Base-by-base conservation (phyloP, 148 eudicot genomes). In the Polygonum aviculare region DNA sequence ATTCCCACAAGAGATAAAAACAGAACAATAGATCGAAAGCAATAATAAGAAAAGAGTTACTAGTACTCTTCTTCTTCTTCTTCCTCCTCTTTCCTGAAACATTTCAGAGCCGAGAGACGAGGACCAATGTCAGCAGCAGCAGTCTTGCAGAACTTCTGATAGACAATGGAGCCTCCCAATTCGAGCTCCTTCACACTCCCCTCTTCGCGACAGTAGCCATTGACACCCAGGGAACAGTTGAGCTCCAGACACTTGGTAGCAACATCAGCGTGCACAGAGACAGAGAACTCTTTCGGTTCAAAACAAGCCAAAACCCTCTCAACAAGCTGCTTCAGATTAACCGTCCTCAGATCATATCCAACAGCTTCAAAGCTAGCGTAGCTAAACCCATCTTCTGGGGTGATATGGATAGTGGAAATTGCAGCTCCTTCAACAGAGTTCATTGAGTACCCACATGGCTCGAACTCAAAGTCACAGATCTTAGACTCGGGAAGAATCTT, bases 311-410 rank as follows among this genome's bases (percentile, higher is more conserved):
- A 38, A 2, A 86, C 69, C 76, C 90, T 78, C 70, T 79, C 47
- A 7, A 87, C 83, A 76, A 86, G 44, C 69, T 50, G 72, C 48
- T 70, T 72, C 39, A 81, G 74, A 40, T 81, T 60, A 14, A 82
- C 77, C 3, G 55, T 74, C 51, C 82, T 73, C 1, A 73, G 74
- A 73, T 83, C 79, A 45, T 86, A 86, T 5, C 86, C 93, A 86
- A 85, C 80, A 2, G 83, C 89, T 57, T 89, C 93, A 39, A 85
- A 89, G 83, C 93, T 86, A 5, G 88, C 88, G 14, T 86, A 86
- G 52, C 88, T 83, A 70, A 86, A 86, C 9, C 88, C 88, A 26
- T 85, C 85, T 80, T 85, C 87, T 7, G 87, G 87, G 9, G 87
- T 82, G 18, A 85, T 79, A 76, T 85, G 87, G 72, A 85, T 85